Percentiles rank a stretch among this genome's conserved stretches.
phyloP scores from a whole-genome alignment of 2,329 filamentous ascomycete genomes.

The Nothopassalora personata region DNA sequence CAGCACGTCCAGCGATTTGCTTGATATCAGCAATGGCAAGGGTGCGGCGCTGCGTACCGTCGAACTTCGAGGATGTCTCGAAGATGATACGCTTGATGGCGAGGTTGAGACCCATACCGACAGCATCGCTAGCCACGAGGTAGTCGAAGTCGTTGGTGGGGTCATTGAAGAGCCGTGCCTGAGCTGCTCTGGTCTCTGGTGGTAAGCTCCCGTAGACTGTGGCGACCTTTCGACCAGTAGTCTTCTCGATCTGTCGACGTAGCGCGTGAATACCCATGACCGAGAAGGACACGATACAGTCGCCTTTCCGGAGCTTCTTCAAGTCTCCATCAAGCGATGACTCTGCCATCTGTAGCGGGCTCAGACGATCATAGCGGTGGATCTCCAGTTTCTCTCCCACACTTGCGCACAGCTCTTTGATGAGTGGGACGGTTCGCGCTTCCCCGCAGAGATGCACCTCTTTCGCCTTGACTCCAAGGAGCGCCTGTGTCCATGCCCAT shows the following conservation, averaged over 20 bases:
- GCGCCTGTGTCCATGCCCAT: slow-evolving; percentile 89
- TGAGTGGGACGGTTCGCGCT: slow-evolving; percentile 70
- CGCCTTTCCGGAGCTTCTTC: slow-evolving; percentile 71
- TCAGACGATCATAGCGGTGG: slow-evolving; percentile 78
- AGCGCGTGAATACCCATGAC: slow-evolving; percentile 74
- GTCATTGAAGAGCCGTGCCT: slow-evolving; percentile 91
- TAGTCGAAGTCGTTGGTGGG: slow-evolving; percentile 93
- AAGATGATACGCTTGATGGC: slow-evolving; percentile 86
- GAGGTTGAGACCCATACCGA: slow-evolving; percentile 95
- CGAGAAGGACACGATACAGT: slow-evolving; percentile 84
- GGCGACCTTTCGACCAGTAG: slow-evolving; percentile 74
- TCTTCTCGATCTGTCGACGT: slow-evolving; percentile 69
- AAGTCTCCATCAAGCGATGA: slow-evolving; percentile 61
- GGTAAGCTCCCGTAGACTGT: slow-evolving; percentile 90
- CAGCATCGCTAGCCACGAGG: slow-evolving; percentile 87
- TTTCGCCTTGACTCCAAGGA: slow-evolving; percentile 78
- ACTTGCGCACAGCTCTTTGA: slow-evolving; percentile 69
- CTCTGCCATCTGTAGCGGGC: slow-evolving; percentile 63
- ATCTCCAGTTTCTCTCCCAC: slow-evolving; percentile 79
- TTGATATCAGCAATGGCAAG: slow-evolving; percentile 76
- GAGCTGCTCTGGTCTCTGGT: slow-evolving; percentile 85
- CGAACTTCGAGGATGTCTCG: slow-evolving; percentile 68
- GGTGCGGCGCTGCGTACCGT: slow-evolving; percentile 53
- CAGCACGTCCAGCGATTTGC: slow-evolving; percentile 90
- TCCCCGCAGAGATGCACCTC: slow-evolving; percentile 95